Conservation (phyloP, 2,329 filamentous ascomycete genomes). For the Cytospora paraplurivora region DNA sequence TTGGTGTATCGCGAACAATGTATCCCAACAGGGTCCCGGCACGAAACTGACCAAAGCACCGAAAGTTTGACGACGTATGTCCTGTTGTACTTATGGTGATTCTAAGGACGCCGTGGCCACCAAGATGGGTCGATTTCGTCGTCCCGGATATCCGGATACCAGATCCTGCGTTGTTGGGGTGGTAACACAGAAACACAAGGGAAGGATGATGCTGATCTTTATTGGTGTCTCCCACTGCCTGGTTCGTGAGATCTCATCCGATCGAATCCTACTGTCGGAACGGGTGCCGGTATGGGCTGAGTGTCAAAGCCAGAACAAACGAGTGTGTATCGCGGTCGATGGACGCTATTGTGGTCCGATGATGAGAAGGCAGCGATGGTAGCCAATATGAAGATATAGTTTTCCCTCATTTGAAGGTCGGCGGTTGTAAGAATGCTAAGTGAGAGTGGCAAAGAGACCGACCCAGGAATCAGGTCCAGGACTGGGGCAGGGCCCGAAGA, state of each 20-base stretch:
- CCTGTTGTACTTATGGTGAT: constrained; percentile 3
- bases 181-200: constrained; percentile 1
- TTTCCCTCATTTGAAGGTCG: not conserved
- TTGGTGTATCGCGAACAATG: not conserved
- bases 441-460: not conserved
- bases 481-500: not conserved
- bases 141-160: not conserved
- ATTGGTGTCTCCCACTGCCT: not conserved
- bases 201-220: not conserved
- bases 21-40: constrained; percentile 3
- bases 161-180: constrained; percentile 1
- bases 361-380: not conserved
- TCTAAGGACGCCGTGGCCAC: constrained; percentile 18
- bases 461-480: not conserved
- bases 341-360: not conserved
- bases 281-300: not conserved
- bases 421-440: not conserved
- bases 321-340: not conserved
- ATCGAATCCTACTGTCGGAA: not conserved
- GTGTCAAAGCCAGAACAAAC: not conserved
- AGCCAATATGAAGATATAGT: not conserved
- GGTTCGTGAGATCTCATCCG: not conserved
- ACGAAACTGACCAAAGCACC: not conserved
- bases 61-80: constrained; percentile 1
- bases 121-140: constrained; percentile 2